phyloP scores from a whole-genome alignment of 495 filamentous ascomycete genomes.

The Neurospora sp. region DNA sequence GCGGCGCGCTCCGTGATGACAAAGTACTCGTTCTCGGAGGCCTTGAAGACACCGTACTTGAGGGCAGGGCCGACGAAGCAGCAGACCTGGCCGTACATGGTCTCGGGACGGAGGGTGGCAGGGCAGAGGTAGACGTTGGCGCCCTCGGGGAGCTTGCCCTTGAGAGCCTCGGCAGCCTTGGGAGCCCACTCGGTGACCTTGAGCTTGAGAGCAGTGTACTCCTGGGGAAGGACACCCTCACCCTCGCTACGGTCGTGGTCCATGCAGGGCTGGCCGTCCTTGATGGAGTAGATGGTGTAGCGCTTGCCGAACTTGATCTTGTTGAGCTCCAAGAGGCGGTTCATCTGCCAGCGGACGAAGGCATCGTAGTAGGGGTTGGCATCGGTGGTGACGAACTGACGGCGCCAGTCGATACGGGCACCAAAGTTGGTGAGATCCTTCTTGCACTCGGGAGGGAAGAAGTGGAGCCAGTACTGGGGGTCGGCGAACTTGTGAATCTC shows the following conservation, averaged over 20 bases:
- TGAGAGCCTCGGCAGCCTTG: constrained; percentile 53
- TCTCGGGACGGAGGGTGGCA: constrained; percentile 89
- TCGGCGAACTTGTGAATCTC: constrained; percentile 92
- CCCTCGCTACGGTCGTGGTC: constrained; percentile 91
- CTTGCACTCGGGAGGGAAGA: constrained; percentile 76
- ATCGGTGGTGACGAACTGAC: constrained; percentile 88
- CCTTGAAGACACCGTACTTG: constrained; percentile 79
- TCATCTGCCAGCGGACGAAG: constrained; percentile 98
- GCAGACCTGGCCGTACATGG: constrained; percentile 96
- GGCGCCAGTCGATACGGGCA: constrained; percentile 81
- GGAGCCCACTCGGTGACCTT: constrained; percentile 82
- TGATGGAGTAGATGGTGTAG: constrained; percentile 92
- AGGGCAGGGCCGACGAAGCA: constrained; percentile 76
- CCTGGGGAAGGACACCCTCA: constrained; percentile 81
- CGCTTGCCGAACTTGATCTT: constrained; percentile 94
- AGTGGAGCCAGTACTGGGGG: constrained; percentile 59
- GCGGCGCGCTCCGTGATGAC: constrained; percentile 80
- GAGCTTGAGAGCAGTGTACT: constrained; percentile 88
- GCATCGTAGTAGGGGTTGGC: constrained; percentile 96
- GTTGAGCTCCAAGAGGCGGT: constrained; percentile 72
- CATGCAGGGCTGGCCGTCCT: constrained; percentile 96
- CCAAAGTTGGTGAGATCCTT: constrained; percentile 77
- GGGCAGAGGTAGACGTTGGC: constrained; percentile 83
- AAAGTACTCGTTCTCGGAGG: constrained; percentile 74
- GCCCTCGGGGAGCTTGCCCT: constrained; percentile 68